A percentile compares a stretch with the other conserved stretches of the same genome.
phyloP scores from a whole-genome alignment of 495 filamentous ascomycete genomes.

The Lophiostoma macrostomum region DNA sequence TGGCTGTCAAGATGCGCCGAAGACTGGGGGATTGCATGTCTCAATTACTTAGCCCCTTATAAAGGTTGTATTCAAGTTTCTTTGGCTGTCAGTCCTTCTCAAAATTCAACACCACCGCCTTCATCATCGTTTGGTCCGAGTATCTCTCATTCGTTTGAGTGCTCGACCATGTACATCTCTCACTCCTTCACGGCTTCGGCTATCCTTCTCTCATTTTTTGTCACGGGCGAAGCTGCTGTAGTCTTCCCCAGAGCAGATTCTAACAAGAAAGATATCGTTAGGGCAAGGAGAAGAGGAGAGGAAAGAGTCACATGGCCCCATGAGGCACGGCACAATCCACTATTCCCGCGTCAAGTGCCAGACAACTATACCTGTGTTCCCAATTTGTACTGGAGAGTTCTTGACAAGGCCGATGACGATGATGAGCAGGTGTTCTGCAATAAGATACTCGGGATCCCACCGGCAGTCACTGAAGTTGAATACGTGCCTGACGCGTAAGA shows the following conservation, averaged over 20 bases:
- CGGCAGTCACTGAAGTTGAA: constrained; percentile 23
- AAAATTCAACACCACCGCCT: constrained; percentile 6
- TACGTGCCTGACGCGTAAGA: constrained; percentile 31
- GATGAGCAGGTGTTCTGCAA: constrained; percentile 20
- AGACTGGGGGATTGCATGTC: constrained; percentile 4
- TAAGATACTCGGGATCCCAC: constrained; percentile 11
- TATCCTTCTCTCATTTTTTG: constrained; percentile 17
- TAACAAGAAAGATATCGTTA: background rate
- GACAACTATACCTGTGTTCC: too few relatives aligned
- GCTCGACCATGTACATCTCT: constrained; percentile 28
- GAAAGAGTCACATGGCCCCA: too few relatives aligned
- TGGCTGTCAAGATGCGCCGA: constrained; percentile 20
- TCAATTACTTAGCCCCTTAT: constrained; percentile 12
- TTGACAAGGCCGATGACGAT: background rate
- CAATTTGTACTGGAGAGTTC: background rate
- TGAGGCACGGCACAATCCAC: too few relatives aligned
- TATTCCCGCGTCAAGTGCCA: too few relatives aligned
- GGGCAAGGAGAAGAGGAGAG: background rate
- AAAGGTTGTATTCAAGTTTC: constrained; percentile 18
- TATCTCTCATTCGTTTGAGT: constrained; percentile 23
- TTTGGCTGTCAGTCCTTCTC: constrained; percentile 1
- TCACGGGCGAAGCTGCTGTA: constrained; percentile 4
- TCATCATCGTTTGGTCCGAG: constrained; percentile 16
- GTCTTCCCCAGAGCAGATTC: background rate
- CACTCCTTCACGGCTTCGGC: constrained; percentile 23